phyloP scores from a whole-genome alignment of 1,139 yeast genomes.

The Saccharomyces hybrid region DNA sequence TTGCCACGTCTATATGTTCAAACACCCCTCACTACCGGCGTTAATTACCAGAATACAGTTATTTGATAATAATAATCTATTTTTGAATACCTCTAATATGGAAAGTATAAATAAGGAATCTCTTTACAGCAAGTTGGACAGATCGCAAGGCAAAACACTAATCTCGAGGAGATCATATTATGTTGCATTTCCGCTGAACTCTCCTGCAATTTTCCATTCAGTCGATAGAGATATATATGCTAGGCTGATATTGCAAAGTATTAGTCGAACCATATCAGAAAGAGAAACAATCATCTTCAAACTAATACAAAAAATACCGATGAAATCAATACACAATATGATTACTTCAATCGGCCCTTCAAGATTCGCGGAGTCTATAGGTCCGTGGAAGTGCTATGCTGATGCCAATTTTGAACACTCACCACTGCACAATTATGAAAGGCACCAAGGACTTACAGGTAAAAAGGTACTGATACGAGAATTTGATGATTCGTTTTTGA shows the following conservation, averaged over 20 bases:
- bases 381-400: conserved; percentile 67
- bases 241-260: conserved; percentile 50
- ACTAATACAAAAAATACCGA: conserved; percentile 38
- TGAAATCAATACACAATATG: conserved; percentile 37
- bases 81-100: conserved; percentile 5
- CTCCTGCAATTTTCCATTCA: conserved; percentile 61
- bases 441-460: conserved; percentile 22
- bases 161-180: conserved; percentile 54
- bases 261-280: conserved; percentile 44
- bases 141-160: conserved; percentile 33
- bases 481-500: conserved; percentile 3
- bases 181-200: conserved; percentile 57
- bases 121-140: conserved; percentile 15
- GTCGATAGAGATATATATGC: conserved; percentile 43
- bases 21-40: conserved; percentile 56
- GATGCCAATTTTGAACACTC: conserved; percentile 54
- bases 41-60: conserved; percentile 59
- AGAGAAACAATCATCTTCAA: conserved; percentile 31
- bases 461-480: conserved; percentile 9
- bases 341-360: conserved; percentile 51
- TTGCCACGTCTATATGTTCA: conserved; percentile 58
- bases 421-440: conserved; percentile 42
- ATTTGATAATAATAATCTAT: conserved; percentile 41
- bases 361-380: conserved; percentile 51
- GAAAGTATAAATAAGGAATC: conserved; percentile 6